Conservation (phyloP, 2,329 filamentous ascomycete genomes). For the Neofusicoccum cordaticola region DNA sequence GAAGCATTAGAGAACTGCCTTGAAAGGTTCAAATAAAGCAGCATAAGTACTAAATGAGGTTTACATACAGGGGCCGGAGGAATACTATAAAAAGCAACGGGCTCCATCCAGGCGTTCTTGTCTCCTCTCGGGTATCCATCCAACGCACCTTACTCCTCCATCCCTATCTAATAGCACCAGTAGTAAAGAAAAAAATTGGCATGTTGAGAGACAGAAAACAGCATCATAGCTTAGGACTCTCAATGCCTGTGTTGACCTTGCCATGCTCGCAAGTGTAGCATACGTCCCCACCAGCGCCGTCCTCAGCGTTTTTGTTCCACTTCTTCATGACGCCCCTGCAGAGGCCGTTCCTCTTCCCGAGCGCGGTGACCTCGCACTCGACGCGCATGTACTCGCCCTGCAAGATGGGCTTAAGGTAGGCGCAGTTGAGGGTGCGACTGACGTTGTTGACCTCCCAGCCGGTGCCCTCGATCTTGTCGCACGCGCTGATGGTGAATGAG, state of each 20-base stretch:
- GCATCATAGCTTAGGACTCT: constrained; percentile 1
- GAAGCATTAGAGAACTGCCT: no score
- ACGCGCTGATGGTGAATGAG: constrained; percentile 36
- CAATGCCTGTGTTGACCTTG: constrained; percentile 26
- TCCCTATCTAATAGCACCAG: no score
- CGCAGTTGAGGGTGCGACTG: constrained; percentile 43
- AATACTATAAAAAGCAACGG: no score
- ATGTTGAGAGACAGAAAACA: no score
- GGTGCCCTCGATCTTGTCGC: constrained; percentile 25
- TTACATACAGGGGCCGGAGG: no score
- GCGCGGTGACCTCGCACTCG: constrained; percentile 45
- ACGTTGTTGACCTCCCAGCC: constrained; percentile 48
- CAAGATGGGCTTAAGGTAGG: constrained; percentile 43
- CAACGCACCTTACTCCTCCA: no score
- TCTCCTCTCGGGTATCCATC: no score
- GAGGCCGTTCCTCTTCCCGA: constrained; percentile 42
- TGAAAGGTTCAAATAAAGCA: no score
- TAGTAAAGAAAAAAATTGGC: no score
- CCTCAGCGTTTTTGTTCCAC: constrained; percentile 25
- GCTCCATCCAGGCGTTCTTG: no score
- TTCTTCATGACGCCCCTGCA: constrained; percentile 40
- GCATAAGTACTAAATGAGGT: no score
- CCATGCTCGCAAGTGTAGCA: constrained; percentile 40
- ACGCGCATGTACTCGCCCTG: constrained; percentile 41
- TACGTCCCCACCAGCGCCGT: constrained; percentile 35